phyloP scores from a whole-genome alignment of 2,329 filamentous ascomycete genomes.

The Exophiala lecanii-corni region DNA sequence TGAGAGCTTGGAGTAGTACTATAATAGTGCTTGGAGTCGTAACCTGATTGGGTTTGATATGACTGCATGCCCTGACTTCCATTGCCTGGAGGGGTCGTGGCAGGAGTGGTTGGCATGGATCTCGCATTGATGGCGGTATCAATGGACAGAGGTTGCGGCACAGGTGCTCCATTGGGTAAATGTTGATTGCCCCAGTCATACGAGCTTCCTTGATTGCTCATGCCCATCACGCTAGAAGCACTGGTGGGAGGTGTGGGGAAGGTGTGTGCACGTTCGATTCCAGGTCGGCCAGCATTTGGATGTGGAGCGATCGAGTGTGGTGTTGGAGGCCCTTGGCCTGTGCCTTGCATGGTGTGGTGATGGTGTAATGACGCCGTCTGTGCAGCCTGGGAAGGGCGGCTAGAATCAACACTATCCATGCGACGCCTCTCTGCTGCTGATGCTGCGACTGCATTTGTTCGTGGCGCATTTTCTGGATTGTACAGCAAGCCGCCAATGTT shows the following conservation, averaged over 20 bases:
- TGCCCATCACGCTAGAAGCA: constrained; percentile 77
- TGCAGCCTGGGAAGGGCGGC: constrained; percentile 41
- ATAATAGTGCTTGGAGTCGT: constrained; percentile 79
- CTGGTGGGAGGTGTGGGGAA: constrained; percentile 93
- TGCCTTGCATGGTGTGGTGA: constrained; percentile 62
- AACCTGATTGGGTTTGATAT: constrained; percentile 67
- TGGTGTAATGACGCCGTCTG: constrained; percentile 56
- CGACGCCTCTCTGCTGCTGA: constrained; percentile 70
- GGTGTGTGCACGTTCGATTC: constrained; percentile 79
- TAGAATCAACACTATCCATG: constrained; percentile 57
- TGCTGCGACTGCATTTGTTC: constrained; percentile 81
- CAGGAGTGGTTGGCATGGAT: constrained; percentile 86
- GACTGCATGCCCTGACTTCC: constrained; percentile 72
- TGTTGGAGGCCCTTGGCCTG: constrained; percentile 61
- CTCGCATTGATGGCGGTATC: constrained; percentile 74
- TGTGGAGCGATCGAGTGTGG: constrained; percentile 60
- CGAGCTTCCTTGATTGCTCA: constrained; percentile 66
- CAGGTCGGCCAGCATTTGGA: constrained; percentile 59
- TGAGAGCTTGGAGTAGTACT: constrained; percentile 63
- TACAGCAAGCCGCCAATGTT: constrained; percentile 93
- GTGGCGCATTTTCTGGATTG: constrained; percentile 81
- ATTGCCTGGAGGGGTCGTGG: constrained; percentile 79
- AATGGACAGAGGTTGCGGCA: constrained; percentile 69
- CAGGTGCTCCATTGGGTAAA: constrained; percentile 58
- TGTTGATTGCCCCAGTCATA: constrained; percentile 73